Evolutionary conservation across 768 basidiomycete genomes (phyloP).

Genomic region (Astraeus odoratus): DNA sequence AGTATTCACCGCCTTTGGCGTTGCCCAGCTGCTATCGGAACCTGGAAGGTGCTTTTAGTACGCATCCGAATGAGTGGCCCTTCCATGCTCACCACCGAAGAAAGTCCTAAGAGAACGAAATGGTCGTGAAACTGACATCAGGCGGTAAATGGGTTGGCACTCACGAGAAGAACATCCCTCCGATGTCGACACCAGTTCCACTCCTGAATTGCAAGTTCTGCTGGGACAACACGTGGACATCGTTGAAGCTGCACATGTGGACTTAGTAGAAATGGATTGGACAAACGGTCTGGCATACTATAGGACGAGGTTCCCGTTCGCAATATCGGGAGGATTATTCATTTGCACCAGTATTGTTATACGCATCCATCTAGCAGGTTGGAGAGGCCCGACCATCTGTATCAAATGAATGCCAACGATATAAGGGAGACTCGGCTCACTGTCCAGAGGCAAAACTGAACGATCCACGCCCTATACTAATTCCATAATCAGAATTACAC

Average conservation of each 20-base stretch:
- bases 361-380: slow-evolving; percentile 58
- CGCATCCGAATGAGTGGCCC: background rate
- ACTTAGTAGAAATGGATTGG: background rate
- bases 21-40: slow-evolving; percentile 64
- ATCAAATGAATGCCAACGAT: background rate
- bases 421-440: slow-evolving; percentile 36
- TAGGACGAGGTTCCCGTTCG: slow-evolving; percentile 69
- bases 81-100: slow-evolving; percentile 69
- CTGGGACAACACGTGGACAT: slow-evolving; percentile 53
- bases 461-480: slow-evolving; percentile 62
- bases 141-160: slow-evolving; percentile 17
- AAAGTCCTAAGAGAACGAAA: slow-evolving; percentile 48
- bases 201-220: slow-evolving; percentile 59
- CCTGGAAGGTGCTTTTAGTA: slow-evolving; percentile 30
- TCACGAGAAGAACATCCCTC: slow-evolving; percentile 77
- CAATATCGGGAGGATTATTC: slow-evolving; percentile 57
- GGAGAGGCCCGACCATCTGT: background rate
- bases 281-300: slow-evolving; percentile 42
- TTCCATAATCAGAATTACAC: slow-evolving; percentile 73
- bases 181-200: slow-evolving; percentile 42
- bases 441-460: slow-evolving; percentile 56
- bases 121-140: slow-evolving; percentile 1
- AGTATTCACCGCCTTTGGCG: slow-evolving; percentile 56
- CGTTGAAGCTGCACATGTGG: slow-evolving; percentile 49
- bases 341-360: slow-evolving; percentile 72